Percentiles rank a stretch among this genome's conserved stretches.
These are phyloP conservation scores for Rhinocladiella similis DNA, from an alignment of 2,329 filamentous ascomycete species.

Conservation along the genomic window DNA sequence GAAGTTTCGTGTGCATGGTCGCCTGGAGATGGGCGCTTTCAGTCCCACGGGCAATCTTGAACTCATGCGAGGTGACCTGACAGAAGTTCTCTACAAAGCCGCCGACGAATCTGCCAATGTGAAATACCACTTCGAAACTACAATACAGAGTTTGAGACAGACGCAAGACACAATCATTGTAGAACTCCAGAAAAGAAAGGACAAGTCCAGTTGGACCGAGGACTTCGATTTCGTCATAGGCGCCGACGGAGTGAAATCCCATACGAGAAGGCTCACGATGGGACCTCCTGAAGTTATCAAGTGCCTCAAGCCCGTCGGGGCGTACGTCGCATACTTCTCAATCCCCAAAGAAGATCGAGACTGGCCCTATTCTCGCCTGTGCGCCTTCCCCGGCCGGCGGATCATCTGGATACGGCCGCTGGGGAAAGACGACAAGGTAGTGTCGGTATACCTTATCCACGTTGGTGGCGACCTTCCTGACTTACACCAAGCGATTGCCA, in stretches of 20 bases:
- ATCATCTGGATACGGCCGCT: conserved; percentile 17
- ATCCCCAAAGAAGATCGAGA: conserved; percentile 23
- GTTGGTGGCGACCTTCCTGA: conserved; percentile 3
- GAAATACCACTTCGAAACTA: conserved; percentile 26
- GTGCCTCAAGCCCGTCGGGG: conserved; percentile 17
- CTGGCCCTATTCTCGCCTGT: conserved; percentile 12
- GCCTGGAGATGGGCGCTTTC: not conserved
- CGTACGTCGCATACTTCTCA: conserved; percentile 25
- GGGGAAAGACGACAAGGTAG: conserved; percentile 14
- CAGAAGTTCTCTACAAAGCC: conserved; percentile 23
- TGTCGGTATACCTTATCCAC: conserved; percentile 23
- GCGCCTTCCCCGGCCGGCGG: conserved; percentile 21
- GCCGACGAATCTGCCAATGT: conserved; percentile 20
- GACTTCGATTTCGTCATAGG: conserved; percentile 27
- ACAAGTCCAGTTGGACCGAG: conserved; percentile 2
- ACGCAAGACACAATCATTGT: conserved; percentile 20
- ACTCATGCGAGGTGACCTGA: conserved; percentile 27
- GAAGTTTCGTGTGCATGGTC: conserved; percentile 15
- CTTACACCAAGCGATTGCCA: conserved; percentile 12
- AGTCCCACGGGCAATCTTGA: conserved; percentile 24
- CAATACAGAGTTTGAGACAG: conserved; percentile 17
- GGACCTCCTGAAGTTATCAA: conserved; percentile 11
- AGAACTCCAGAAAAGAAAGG: conserved; percentile 21
- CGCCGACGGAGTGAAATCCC: conserved; percentile 24
- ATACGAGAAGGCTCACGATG: conserved; percentile 21